phyloP scores from a whole-genome alignment of 2,329 filamentous ascomycete species.

The Seiridium unicorne region DNA sequence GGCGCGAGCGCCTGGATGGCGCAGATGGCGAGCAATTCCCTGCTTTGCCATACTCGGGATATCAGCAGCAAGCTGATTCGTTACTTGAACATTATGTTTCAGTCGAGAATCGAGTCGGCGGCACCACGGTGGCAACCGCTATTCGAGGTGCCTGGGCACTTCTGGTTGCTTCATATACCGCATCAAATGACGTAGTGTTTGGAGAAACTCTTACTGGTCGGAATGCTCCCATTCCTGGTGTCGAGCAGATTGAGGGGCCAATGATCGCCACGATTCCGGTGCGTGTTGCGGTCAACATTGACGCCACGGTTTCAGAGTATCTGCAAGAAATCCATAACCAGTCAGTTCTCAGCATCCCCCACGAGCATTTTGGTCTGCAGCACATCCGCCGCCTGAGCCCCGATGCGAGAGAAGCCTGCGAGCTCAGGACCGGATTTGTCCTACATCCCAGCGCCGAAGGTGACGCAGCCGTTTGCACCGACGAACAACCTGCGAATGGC shows the following conservation, averaged over 20 bases:
- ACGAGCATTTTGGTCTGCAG: slow-evolving; percentile 63
- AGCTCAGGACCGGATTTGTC: slow-evolving; percentile 53
- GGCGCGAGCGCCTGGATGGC: slow-evolving; percentile 43
- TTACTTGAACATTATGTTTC: slow-evolving; percentile 52
- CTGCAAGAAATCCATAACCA: slow-evolving; percentile 56
- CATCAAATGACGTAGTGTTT: slow-evolving; percentile 53
- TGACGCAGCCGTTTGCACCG: slow-evolving; percentile 21
- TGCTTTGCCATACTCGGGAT: slow-evolving; percentile 41
- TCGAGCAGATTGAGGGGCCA: slow-evolving; percentile 56
- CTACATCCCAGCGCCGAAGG: slow-evolving; percentile 44
- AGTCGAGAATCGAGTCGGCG: slow-evolving; percentile 28
- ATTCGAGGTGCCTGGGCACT: slow-evolving; percentile 61
- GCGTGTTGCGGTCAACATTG: slow-evolving; percentile 43
- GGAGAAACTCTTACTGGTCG: slow-evolving; percentile 60
- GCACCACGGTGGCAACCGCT: slow-evolving; percentile 52
- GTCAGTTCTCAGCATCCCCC: slow-evolving; percentile 56
- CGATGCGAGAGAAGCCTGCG: slow-evolving; percentile 54
- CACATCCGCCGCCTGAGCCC: slow-evolving; percentile 56
- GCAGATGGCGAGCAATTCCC: slow-evolving; percentile 47
- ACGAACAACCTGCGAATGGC: slow-evolving; percentile 43
- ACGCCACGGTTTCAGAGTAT: slow-evolving; percentile 45
- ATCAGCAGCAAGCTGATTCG: slow-evolving; percentile 50
- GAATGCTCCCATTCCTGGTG: slow-evolving; percentile 44
- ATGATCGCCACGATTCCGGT: slow-evolving; percentile 62
- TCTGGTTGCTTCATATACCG: slow-evolving; percentile 51